Percentiles rank a stretch among this genome's conserved stretches.
Evolutionary conservation across 345 rosid genomes (phyloP).

Genomic region (Nasturtium officinale): DNA sequence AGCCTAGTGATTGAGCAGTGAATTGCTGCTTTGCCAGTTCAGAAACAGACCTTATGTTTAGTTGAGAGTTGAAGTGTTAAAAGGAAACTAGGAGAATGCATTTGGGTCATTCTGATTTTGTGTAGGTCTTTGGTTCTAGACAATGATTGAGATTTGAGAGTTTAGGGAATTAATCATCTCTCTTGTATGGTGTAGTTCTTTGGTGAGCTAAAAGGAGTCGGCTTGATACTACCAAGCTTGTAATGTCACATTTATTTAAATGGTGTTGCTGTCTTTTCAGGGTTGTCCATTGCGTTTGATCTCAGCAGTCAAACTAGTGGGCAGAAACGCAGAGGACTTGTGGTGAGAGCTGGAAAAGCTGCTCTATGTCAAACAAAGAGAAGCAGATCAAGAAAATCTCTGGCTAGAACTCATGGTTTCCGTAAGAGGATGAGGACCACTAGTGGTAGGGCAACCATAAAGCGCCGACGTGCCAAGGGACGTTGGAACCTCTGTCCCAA

Average conservation of each 20-base stretch:
- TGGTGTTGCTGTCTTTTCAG: conserved; percentile 44
- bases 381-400: conserved; percentile 86
- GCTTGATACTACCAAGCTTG: not conserved
- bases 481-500: conserved; percentile 87
- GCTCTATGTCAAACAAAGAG: conserved; percentile 89
- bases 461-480: conserved; percentile 93
- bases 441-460: conserved; percentile 77
- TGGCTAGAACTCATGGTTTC: conserved; percentile 94
- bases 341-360: conserved; percentile 90
- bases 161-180: not conserved
- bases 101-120: not conserved
- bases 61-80: not conserved
- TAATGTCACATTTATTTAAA: not conserved
- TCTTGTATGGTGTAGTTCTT: not conserved
- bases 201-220: not conserved
- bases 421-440: conserved; percentile 89
- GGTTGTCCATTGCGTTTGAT: conserved; percentile 64
- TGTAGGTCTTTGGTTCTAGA: not conserved
- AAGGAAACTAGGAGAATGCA: not conserved
- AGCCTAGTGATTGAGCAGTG: not conserved
- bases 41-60: not conserved
- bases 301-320: conserved; percentile 46
- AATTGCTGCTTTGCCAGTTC: not conserved
- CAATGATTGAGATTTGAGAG: not conserved
- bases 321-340: conserved; percentile 56